These are phyloP conservation scores for Mycena olivaceomarginata DNA, from an alignment of 768 basidiomycete genomes.

Conservation along the genomic window DNA sequence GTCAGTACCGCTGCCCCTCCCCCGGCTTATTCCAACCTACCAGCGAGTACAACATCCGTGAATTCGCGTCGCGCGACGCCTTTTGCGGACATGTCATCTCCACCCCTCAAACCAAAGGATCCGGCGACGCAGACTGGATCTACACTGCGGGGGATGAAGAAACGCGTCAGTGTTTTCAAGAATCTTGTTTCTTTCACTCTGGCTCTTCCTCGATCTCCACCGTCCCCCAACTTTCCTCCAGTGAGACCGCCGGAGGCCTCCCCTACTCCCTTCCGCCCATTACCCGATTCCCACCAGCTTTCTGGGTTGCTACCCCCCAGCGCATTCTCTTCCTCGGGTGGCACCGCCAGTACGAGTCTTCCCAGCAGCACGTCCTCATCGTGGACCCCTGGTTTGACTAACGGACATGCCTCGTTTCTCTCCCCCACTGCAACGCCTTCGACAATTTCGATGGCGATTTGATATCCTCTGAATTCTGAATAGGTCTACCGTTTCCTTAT, in stretches of 20 bases:
- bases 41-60: conserved; percentile 20
- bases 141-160: conserved; percentile 32
- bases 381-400: conserved; percentile 9
- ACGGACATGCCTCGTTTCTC: not conserved
- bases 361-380: conserved; percentile 17
- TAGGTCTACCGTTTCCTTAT: not conserved
- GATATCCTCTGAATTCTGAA: not conserved
- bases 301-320: conserved; percentile 1
- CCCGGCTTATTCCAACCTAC: not conserved
- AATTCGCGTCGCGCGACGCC: conserved; percentile 4
- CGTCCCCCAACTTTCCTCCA: conserved; percentile 16
- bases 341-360: not conserved
- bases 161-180: conserved; percentile 30
- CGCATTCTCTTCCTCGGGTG: conserved; percentile 12
- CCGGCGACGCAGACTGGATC: not conserved
- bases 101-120: conserved; percentile 6
- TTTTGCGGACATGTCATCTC: not conserved
- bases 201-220: conserved; percentile 29
- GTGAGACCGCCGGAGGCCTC: not conserved
- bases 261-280: not conserved
- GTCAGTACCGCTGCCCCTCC: conserved; percentile 4
- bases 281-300: not conserved
- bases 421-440: conserved; percentile 4
- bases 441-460: not conserved
- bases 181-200: conserved; percentile 32